Percentiles rank a stretch among this genome's conserved stretches.
Evolutionary conservation across 371 early-diverging fungal genomes (phyloP).

Genomic region (Lichtheimia ornata): DNA sequence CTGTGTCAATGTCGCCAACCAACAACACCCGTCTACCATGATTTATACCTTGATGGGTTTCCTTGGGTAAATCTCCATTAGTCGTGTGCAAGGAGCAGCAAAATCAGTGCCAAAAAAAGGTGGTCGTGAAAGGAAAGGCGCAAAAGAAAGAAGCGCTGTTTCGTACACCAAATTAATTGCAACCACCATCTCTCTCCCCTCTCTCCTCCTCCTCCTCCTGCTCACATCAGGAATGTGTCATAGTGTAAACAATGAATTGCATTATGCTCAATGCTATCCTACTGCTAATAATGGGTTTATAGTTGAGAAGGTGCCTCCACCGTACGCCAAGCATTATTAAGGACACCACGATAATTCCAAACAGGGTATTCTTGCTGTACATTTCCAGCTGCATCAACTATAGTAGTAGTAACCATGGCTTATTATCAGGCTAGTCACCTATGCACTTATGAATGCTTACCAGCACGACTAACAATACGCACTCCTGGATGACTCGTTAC

Average conservation of each 20-base stretch:
- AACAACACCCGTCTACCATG: background rate
- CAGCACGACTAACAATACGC: slow-evolving; percentile 71
- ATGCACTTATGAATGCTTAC: slow-evolving; percentile 32
- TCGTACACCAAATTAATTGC: too few relatives aligned
- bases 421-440: background rate
- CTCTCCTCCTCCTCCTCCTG: too few relatives aligned
- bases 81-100: background rate
- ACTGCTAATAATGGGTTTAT: too few relatives aligned
- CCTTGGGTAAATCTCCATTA: slow-evolving; percentile 13
- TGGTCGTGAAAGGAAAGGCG: background rate
- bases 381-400: slow-evolving; percentile 73
- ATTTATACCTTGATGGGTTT: slow-evolving; percentile 11
- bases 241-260: too few relatives aligned
- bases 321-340: slow-evolving; percentile 74
- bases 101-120: slow-evolving; percentile 5
- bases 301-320: background rate
- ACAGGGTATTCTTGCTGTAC: slow-evolving; percentile 77
- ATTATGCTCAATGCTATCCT: too few relatives aligned
- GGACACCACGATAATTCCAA: slow-evolving; percentile 87
- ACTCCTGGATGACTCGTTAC: slow-evolving; percentile 28
- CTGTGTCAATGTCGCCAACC: background rate
- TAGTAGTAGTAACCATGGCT: background rate
- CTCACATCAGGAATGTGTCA: too few relatives aligned
- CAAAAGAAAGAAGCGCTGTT: background rate
- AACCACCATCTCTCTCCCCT: too few relatives aligned